Evolutionary conservation across 345 rosid genomes (phyloP).

Genomic region (Gossypium herbaceum): DNA sequence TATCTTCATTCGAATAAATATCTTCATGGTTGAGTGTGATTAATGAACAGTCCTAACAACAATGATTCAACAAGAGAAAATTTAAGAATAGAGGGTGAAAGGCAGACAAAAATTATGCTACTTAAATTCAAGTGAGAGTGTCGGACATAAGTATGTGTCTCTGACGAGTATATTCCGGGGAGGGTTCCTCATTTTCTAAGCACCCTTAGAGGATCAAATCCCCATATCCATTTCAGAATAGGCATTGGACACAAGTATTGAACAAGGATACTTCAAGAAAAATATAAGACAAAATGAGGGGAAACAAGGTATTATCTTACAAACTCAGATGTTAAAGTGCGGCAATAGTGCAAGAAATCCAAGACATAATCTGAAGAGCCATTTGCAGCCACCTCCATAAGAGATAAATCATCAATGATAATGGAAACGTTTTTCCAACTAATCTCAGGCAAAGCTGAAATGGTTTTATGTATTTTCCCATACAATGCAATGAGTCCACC

Average conservation of each 20-base stretch:
- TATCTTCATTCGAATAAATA: constrained; percentile 54
- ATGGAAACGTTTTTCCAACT: constrained; percentile 44
- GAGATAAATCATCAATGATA: constrained; percentile 85
- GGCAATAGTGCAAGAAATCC: constrained; percentile 82
- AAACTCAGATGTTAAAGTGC: constrained; percentile 61
- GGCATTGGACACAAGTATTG: neutral
- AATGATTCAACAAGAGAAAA: neutral
- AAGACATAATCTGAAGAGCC: constrained; percentile 58
- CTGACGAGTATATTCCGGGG: too few species aligned
- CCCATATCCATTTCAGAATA: neutral
- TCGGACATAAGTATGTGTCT: neutral
- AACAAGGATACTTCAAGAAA: neutral
- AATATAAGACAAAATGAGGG: neutral
- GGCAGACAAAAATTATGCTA: neutral
- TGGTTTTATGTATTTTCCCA: constrained; percentile 45
- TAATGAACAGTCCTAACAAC: constrained; percentile 64
- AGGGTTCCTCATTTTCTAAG: neutral
- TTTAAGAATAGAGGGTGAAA: neutral
- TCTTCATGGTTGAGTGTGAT: constrained; percentile 72
- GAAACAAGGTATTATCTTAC: constrained; percentile 41
- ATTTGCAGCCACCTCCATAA: constrained; percentile 71
- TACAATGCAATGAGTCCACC: constrained; percentile 51
- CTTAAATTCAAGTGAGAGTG: neutral
- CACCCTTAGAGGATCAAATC: neutral
- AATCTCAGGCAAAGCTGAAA: constrained; percentile 37